Evolutionary conservation across 2,329 filamentous ascomycete genomes (phyloP).

Genomic region (Arthrobotrys sphaeroides): DNA sequence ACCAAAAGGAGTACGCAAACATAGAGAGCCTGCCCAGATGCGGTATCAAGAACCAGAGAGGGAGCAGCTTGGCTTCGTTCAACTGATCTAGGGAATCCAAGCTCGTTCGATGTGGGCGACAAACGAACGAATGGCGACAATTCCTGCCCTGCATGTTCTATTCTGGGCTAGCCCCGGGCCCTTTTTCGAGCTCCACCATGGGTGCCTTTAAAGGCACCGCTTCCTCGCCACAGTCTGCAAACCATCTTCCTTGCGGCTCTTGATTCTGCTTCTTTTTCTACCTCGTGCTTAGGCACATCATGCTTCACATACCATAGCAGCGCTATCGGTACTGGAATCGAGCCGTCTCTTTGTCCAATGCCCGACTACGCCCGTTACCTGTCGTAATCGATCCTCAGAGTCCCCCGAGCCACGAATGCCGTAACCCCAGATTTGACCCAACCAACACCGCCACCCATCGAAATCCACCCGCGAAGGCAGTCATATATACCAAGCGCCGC

Average conservation of each 20-base stretch:
- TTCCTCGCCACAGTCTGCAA: constrained; percentile 22
- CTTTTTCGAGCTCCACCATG: constrained; percentile 9
- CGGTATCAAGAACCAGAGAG: constrained; percentile 21
- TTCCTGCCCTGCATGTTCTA: constrained; percentile 31
- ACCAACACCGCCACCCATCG: background rate
- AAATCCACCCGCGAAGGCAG: background rate
- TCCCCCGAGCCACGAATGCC: background rate
- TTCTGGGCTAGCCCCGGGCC: constrained; percentile 26
- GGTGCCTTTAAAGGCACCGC: constrained; percentile 35
- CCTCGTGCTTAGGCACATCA: constrained; percentile 19
- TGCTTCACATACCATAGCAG: constrained; percentile 48
- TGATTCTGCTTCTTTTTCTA: background rate
- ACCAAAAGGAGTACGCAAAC: background rate
- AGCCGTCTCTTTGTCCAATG: background rate
- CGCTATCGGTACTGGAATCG: constrained; percentile 43
- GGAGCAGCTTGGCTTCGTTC: constrained; percentile 10
- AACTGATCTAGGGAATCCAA: background rate
- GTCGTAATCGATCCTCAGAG: background rate
- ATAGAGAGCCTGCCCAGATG: constrained; percentile 5
- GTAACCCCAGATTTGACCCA: background rate
- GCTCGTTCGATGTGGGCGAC: constrained; percentile 4
- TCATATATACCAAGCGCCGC: background rate
- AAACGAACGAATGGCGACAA: constrained; percentile 25
- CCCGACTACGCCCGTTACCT: background rate
- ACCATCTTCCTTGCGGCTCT: constrained; percentile 33